Conservation (phyloP, 2,329 filamentous ascomycete genomes). For the Ophiostoma triangulosporum region DNA sequence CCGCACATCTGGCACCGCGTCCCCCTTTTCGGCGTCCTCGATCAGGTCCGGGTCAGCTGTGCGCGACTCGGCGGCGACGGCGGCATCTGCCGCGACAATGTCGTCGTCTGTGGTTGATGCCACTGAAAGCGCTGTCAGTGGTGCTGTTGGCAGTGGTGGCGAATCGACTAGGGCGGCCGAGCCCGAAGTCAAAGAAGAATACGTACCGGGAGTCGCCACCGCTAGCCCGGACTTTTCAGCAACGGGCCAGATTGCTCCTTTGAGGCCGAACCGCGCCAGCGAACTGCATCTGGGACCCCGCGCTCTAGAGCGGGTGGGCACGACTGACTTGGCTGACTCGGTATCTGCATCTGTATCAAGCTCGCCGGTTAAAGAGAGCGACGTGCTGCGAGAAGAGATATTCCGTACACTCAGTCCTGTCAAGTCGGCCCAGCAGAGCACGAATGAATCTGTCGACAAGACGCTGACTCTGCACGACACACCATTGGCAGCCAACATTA, state of each 20-base stretch:
- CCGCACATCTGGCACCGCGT: slow-evolving; percentile 1
- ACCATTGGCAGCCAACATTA: too few species aligned
- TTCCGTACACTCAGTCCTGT: slow-evolving; percentile 51
- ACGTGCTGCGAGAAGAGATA: slow-evolving; percentile 60
- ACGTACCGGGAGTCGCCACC: neutral
- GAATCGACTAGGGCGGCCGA: neutral
- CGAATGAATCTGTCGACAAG: neutral
- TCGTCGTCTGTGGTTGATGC: neutral
- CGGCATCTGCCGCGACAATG: slow-evolving; percentile 1
- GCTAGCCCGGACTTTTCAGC: neutral
- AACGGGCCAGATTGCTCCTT: slow-evolving; percentile 25
- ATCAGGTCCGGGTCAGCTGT: neutral
- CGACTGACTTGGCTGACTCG: slow-evolving; percentile 37
- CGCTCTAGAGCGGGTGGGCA: slow-evolving; percentile 28
- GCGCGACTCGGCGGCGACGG: slow-evolving; percentile 8
- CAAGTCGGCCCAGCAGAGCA: slow-evolving; percentile 17
- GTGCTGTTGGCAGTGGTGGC: neutral
- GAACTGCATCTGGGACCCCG: slow-evolving; percentile 15
- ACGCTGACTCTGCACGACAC: slow-evolving; percentile 10
- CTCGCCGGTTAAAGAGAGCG: slow-evolving; percentile 52
- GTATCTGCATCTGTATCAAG: slow-evolving; percentile 33
- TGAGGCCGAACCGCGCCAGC: slow-evolving; percentile 28
- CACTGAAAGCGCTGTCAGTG: too few species aligned
- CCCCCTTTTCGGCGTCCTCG: slow-evolving; percentile 5
- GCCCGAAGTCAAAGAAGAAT: neutral